These are phyloP conservation scores for Lactarius hengduanensis DNA, from an alignment of 768 basidiomycete genomes.

Conservation along the genomic window DNA sequence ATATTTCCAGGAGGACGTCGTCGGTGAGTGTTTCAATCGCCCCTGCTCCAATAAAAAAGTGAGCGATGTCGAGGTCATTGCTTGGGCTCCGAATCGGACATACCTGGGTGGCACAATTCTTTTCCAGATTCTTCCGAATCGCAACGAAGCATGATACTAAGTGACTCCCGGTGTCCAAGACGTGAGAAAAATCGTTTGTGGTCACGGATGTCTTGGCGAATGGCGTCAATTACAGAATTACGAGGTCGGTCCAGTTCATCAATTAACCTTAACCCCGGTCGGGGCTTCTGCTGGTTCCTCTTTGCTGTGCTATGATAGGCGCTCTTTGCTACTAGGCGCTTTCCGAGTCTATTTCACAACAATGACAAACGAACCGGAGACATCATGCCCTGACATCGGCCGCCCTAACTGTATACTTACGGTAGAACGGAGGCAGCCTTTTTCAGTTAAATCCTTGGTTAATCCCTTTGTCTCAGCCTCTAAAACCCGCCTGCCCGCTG, in stretches of 20 bases:
- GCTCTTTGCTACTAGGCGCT: not conserved
- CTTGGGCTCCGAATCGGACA: not conserved
- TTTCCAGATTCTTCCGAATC: not conserved
- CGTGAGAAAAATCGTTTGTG: not conserved
- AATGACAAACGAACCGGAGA: not conserved
- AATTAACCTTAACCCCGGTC: not conserved
- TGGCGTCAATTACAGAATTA: too few species aligned
- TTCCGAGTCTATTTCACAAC: not conserved
- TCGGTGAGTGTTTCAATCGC: not conserved
- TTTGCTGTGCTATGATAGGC: too few species aligned
- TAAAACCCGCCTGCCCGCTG: not conserved
- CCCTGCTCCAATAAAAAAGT: not conserved
- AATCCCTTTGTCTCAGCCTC: not conserved
- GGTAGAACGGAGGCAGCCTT: not conserved
- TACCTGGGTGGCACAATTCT: not conserved
- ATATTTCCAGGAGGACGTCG: slow-evolving; percentile 5
- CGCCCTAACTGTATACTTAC: not conserved
- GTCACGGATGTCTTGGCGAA: not conserved
- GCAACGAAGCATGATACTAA: not conserved
- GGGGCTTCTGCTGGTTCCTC: too few species aligned
- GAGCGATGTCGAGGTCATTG: not conserved
- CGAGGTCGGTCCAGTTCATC: too few species aligned
- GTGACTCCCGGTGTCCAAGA: not conserved
- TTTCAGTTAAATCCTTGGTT: too few species aligned
- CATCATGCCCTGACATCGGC: not conserved